These are phyloP conservation scores for Ilyonectria mors-panacis DNA, from an alignment of 2,329 filamentous ascomycete species.

Conservation along the genomic window DNA sequence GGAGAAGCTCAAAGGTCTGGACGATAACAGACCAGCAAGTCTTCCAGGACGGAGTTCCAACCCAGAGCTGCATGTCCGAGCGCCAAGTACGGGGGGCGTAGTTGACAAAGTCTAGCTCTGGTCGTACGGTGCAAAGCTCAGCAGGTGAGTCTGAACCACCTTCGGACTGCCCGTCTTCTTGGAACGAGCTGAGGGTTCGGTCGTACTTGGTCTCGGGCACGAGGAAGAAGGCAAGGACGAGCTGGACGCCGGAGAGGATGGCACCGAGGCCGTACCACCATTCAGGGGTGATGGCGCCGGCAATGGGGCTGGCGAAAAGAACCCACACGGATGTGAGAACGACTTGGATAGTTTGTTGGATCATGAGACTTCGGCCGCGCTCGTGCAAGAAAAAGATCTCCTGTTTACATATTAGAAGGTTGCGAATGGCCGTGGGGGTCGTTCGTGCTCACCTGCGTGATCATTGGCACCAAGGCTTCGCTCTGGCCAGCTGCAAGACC, in stretches of 20 bases:
- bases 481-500: constrained; percentile 41
- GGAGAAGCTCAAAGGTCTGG: constrained; percentile 40
- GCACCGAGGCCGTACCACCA: constrained; percentile 31
- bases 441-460: constrained; percentile 22
- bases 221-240: constrained; percentile 26
- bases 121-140: constrained; percentile 33
- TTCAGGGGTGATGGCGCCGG: constrained; percentile 25
- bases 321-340: constrained; percentile 35
- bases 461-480: constrained; percentile 33
- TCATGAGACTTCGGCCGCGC: constrained; percentile 39
- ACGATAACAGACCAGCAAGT: constrained; percentile 13
- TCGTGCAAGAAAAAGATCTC: constrained; percentile 44
- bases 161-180: not conserved
- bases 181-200: constrained; percentile 11
- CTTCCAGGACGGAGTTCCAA: constrained; percentile 26
- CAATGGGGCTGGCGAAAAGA: constrained; percentile 29
- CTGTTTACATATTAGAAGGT: constrained; percentile 12
- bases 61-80: constrained; percentile 41
- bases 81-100: constrained; percentile 38
- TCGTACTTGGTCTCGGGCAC: constrained; percentile 29
- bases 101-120: constrained; percentile 40
- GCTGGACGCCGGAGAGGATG: constrained; percentile 13
- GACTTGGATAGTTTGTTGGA: constrained; percentile 40
- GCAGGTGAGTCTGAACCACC: not conserved
- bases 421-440: not conserved